Evolutionary conservation across 1,284 basidiomycete genomes (phyloP), one percentile per base, ranked within the genome.

Genomic region (Cronartium ribicola): DNA sequence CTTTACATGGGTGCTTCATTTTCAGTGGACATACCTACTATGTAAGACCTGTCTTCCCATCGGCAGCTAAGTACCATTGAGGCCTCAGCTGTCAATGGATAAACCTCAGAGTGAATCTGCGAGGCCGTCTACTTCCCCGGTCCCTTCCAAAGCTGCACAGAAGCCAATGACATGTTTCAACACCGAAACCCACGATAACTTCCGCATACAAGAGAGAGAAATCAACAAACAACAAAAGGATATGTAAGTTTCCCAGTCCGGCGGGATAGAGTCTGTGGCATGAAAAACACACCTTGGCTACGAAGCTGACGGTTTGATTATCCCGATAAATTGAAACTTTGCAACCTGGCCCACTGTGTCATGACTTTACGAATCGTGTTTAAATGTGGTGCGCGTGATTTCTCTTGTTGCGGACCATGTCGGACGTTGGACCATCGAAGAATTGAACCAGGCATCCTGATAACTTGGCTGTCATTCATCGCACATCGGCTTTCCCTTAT

Each of bases 221-320:
- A 46, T 69, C 5, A 62, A 69, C 46, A 69, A 69, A 37, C 41
- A 69, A 46, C 59, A 69, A 17, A 46, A 36, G 51, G 67, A 69
- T 46, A 60, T 63, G 67, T 69, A n/a, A 62, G 67, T 44, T 43
- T 29, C 37, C 29, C 13, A 5, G 43, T 17, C 11, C 13, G 22
- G 37, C 20, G 17, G 36, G 20, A 36, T 17, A 17, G 39, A 29
- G 14, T 14, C 41, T 7, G 22, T 65, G 13, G 8, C n/a, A 46
- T 39, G 14, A 51, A 51, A 51, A 14, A 51, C 13, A 51, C 2
- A 51, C 13, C 48, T 14, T 14, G 20, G 3, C 14, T 14, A 51
- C 14, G 20, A 20, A 51, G 20, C 48, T 51, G 20, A 51, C 13
- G 48, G 20, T 51, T 20, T 51, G 48, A 51, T 51, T 1, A 20